Conservation (phyloP, 352 stramenopile genomes). For the Globisporangium heterothallicum region DNA sequence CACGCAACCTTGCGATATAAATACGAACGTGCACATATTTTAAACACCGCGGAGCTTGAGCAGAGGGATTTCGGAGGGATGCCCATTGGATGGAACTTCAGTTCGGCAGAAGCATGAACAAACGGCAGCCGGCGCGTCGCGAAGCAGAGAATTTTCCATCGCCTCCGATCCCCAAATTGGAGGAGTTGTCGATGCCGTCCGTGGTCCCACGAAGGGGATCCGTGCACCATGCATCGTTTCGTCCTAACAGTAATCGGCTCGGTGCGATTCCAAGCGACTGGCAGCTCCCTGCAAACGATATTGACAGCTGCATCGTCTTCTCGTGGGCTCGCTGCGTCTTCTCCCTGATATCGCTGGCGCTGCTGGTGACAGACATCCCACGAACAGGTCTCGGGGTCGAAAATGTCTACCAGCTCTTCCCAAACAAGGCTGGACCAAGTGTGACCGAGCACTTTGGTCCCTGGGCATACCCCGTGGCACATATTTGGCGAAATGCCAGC, state of each 20-base stretch:
- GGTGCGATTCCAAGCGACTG: constrained; percentile 6
- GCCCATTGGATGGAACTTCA: no score
- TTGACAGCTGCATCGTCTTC: constrained; percentile 21
- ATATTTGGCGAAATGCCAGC: constrained; percentile 16
- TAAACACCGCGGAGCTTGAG: no score
- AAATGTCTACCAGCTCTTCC: constrained; percentile 22
- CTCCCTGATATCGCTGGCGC: constrained; percentile 27
- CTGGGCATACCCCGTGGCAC: constrained; percentile 36
- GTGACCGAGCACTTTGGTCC: constrained; percentile 33
- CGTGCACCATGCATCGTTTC: background rate
- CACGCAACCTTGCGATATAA: no score
- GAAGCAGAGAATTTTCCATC: no score
- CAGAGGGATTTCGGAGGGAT: no score
- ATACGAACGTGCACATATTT: no score
- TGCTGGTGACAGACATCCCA: constrained; percentile 48
- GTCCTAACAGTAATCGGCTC: constrained; percentile 1
- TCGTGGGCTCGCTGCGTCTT: constrained; percentile 27
- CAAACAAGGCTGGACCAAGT: constrained; percentile 16
- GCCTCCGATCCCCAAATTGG: no score
- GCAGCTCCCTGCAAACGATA: constrained; percentile 18
- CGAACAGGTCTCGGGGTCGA: constrained; percentile 33
- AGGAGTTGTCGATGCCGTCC: background rate
- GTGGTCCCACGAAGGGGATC: background rate
- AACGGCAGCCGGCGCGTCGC: no score
- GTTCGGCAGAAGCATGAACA: no score